Conservation (phyloP, 2,329 filamentous ascomycete species). For the Xylariales sp. region DNA sequence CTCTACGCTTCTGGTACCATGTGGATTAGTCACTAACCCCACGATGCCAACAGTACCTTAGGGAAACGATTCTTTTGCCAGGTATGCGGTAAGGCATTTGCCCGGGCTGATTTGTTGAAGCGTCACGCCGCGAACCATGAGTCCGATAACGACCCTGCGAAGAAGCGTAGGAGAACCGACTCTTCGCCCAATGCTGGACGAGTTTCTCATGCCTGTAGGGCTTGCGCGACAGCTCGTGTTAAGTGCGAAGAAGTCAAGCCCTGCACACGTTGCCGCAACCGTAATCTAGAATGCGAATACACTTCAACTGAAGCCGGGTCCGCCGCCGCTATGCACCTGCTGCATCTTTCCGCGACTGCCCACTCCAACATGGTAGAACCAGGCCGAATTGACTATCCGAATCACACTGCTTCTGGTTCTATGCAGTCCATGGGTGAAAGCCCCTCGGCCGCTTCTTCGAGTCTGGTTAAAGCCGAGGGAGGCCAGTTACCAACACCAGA, state of each 20-base stretch:
- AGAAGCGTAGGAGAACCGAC: constrained; percentile 42
- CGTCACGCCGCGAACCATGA: constrained; percentile 48
- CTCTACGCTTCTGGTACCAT: too few relatives aligned
- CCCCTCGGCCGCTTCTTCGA: constrained; percentile 21
- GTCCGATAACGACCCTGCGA: constrained; percentile 38
- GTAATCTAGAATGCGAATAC: constrained; percentile 41
- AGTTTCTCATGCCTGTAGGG: constrained; percentile 48
- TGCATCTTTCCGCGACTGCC: constrained; percentile 36
- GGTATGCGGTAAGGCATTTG: constrained; percentile 50
- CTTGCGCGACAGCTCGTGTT: constrained; percentile 47
- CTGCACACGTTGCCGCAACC: constrained; percentile 44
- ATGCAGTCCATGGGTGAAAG: constrained; percentile 20
- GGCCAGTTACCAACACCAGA: constrained; percentile 31
- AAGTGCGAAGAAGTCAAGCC: constrained; percentile 53
- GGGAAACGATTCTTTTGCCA: constrained; percentile 25
- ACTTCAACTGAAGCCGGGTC: constrained; percentile 32
- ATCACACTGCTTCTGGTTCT: constrained; percentile 10
- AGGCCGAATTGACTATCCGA: constrained; percentile 11
- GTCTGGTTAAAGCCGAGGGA: constrained; percentile 27
- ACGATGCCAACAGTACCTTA: constrained; percentile 10
- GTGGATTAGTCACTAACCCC: constrained; percentile 5
- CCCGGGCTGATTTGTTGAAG: constrained; percentile 48
- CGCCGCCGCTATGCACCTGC: constrained; percentile 37
- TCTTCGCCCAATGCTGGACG: constrained; percentile 41
- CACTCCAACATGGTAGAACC: constrained; percentile 14